Conservation (phyloP, 352 stramenopile species). For the Globisporangium lucens region DNA sequence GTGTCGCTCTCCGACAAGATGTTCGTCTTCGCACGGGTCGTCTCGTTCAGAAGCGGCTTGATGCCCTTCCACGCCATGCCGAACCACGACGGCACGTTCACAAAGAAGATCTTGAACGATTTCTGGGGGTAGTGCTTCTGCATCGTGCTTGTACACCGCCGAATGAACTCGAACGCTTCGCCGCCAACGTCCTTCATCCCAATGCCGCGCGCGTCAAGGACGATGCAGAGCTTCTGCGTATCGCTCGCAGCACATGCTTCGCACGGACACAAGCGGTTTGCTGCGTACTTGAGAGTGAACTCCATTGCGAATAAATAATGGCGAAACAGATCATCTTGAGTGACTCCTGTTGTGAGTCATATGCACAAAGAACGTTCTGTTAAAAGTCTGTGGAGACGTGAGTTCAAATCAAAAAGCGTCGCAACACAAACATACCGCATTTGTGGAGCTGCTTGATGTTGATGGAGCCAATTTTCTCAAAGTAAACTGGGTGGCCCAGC, state of each 20-base stretch:
- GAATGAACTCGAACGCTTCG: slow-evolving; percentile 82
- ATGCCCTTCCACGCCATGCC: slow-evolving; percentile 90
- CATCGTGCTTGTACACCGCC: slow-evolving; percentile 79
- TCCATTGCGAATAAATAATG: slow-evolving; percentile 86
- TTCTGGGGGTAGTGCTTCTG: slow-evolving; percentile 86
- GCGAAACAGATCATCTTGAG: slow-evolving; percentile 65
- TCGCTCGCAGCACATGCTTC: slow-evolving; percentile 55
- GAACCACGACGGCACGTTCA: slow-evolving; percentile 91
- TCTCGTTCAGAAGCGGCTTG: slow-evolving; percentile 83
- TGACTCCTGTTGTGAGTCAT: slow-evolving; percentile 28
- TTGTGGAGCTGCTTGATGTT: slow-evolving; percentile 81
- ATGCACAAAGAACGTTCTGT: background rate
- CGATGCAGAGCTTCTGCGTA: slow-evolving; percentile 69
- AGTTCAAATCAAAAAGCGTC: background rate
- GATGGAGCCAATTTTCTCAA: slow-evolving; percentile 78
- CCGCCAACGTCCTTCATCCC: slow-evolving; percentile 76
- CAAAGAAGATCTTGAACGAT: slow-evolving; percentile 90
- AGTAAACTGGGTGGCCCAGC: slow-evolving; percentile 74
- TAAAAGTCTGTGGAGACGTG: background rate
- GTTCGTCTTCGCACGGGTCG: slow-evolving; percentile 85
- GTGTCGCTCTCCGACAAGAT: slow-evolving; percentile 77
- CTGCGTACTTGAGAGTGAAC: slow-evolving; percentile 78
- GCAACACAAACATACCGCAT: slow-evolving; percentile 20
- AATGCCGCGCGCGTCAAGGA: slow-evolving; percentile 72
- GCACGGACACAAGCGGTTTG: slow-evolving; percentile 52